Base-by-base conservation (phyloP, 257 asterid species). In the Petunia secreta region DNA sequence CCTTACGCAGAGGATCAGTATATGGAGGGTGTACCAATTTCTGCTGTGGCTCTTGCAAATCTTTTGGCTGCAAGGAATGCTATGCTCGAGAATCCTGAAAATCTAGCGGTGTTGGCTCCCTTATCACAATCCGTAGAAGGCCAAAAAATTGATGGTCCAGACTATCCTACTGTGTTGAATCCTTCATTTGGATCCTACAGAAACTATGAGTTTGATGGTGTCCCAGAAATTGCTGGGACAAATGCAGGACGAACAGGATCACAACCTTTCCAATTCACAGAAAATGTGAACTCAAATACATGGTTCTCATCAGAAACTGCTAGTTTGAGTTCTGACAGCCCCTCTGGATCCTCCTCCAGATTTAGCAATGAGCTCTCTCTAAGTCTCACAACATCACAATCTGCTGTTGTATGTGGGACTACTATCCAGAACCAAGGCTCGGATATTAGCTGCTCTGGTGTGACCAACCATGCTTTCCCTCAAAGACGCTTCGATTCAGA, bases 341-440 rank as follows among this genome's bases (percentile, higher is more conserved):
- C 82, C 5, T 80, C 86, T 5, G 87, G 84, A 50, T 73, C 63
- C 11, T 84, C 89, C 0, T 81, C 92, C 62, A 85, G 86, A 60
- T 89, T 88, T 82, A 86, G 86, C 43, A 89, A 89, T 0, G 91
- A 90, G 85, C 83, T 92, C 79, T 94, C 97, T 5, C 87, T 92
- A 67, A 94, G 96, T 60, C 93, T 94, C 40, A 85, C 96, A 46
- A 83, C 93, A 1, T 85, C 90, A 53, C 87, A 82, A 43, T 90
- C 95, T 63, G 73, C 84, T 14, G 71, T 63, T 54, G 58, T 67
- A 2, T 71, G 69, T 78, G 82, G 85, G 63, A 63, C 80, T 16
- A 50, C 85, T 1, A 63, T 86, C 59, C 89, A 74, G 58, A 90
- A 91, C 77, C 93, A 85, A 2, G 82, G 82, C 82, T 91, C 96